Evolutionary conservation across 2,329 filamentous ascomycete genomes (phyloP), one percentile per base, ranked within the genome.

Genomic region (Scytalidium lignicola): DNA sequence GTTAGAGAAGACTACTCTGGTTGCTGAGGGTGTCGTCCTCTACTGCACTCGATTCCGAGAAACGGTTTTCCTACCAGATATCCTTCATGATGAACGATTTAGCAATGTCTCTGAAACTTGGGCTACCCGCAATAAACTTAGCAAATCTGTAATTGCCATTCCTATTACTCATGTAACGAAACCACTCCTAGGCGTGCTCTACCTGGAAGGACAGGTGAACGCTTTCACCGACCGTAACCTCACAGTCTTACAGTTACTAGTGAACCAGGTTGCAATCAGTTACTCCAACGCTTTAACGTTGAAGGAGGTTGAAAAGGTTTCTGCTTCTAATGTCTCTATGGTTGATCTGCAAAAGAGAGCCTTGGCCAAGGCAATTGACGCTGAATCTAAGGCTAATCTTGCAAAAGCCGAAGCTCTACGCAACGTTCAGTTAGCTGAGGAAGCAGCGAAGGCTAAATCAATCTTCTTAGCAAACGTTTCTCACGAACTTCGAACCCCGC

Each of bases 401-500:
- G 88, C 88, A 1, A 86, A 91, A 64, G 81, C 85, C 0, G 82
- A 89, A 62, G 88, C 88, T 7, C 82, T 88, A 62, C 80, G 84
- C 52, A 90, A 89, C 64, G 86, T 91, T 63, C 85, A 88, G 67
- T 76, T 91, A 37, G 89, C 89, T 15, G 87, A 92, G 63, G 88
- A 92, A 65, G 88, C 88, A 10, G 86, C 87, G 19, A 89, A 87
- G 66, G 88, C 87, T 37, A 92, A 92, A 65, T 86, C 83, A 2
- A 88, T 91, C 50, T 92, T 92, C 68, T 71, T 88, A 41, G 85
- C 85, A 39, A 88, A 88, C 55, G 88, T 92, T 56, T 90, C 85
- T 2, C 88, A 92, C 66, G 88, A 92, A 67, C 70, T 92, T 50
- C 82, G 86, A 43, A 91, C 87, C 1, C 90, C 90, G 0, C 83